Evolutionary conservation across 768 basidiomycete species (phyloP).

Genomic region (Leccinellum rugosiceps): DNA sequence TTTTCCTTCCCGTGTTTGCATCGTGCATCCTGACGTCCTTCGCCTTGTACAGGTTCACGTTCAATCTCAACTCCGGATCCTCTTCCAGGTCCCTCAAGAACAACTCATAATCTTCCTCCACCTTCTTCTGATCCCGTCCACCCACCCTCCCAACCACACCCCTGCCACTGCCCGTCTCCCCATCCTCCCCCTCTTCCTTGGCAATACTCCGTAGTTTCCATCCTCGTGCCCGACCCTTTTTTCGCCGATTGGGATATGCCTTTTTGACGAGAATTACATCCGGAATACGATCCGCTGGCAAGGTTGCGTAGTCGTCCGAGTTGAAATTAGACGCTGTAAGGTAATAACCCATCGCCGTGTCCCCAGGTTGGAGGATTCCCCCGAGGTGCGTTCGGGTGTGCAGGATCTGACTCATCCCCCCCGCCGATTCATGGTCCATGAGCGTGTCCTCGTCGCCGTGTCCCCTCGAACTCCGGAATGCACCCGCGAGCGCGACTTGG

Average conservation of each 20-base stretch:
- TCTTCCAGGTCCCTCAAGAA: constrained; percentile 95
- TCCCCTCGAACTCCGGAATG: constrained; percentile 57
- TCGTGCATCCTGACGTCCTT: constrained; percentile 52
- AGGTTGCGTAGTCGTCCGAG: constrained; percentile 74
- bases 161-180: constrained; percentile 69
- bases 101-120: constrained; percentile 94
- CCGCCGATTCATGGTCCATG: constrained; percentile 62
- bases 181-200: constrained; percentile 86
- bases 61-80: constrained; percentile 84
- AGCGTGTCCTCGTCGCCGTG: constrained; percentile 45
- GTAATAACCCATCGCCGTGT: constrained; percentile 88
- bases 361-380: constrained; percentile 89
- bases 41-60: constrained; percentile 85
- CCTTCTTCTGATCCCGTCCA: constrained; percentile 86
- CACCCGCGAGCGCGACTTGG: constrained; percentile 83
- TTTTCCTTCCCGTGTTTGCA: constrained; percentile 25
- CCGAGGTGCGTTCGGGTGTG: constrained; percentile 98
- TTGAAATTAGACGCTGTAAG: constrained; percentile 91
- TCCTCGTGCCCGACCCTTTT: constrained; percentile 79
- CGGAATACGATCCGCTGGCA: constrained; percentile 68
- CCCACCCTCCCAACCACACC: constrained; percentile 91
- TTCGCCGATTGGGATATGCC: constrained; percentile 88
- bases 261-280: constrained; percentile 95
- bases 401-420: constrained; percentile 72
- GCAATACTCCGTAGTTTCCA: constrained; percentile 94